Base-by-base conservation (phyloP, 164 flowering plant genomes). In the Cinnamomum chago region DNA sequence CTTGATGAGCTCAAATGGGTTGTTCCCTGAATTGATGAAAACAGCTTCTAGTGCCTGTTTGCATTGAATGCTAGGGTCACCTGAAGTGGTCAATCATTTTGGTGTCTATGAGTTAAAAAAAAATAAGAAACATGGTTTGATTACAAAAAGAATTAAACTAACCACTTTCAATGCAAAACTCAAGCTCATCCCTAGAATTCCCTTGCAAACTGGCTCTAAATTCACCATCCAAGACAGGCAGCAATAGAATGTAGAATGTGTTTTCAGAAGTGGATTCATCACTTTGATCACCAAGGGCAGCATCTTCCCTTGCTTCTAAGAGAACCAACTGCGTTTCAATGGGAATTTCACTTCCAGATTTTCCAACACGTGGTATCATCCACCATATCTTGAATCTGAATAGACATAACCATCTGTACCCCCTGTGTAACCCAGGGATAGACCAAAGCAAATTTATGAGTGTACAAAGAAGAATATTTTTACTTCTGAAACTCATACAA, bases 241-340 rank as follows among this genome's bases (percentile, higher is more conserved):
- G 73, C 27, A 91, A 50, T 14, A 93, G 81, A 71, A 88, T 72
- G 70, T 87, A 93, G 68, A 83, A 86, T 1, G 85, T 79, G 70
- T 78, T 71, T 24, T 67, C 84, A 28, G 67, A 24, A 23, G 62
- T 65, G 50, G 81, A 50, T 24, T 78, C 83, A 50, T 70, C 40
- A 40, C 67, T 62, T 50, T 74, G 81, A 40, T 81, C 85, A 72
- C 62, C 51, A 27, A 86, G 51, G 1, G 82, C 80, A 71, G 84
- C 83, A 65, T 80, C 85, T 77, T 87, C 85, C 73, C 72, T 83
- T 22, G 72, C 85, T 84, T 92, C 92, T 77, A 90, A 71, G 18
- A 92, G 86, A 35, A 93, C 83, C 86, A 93, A 73, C 80, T 93
- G 98, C 68, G 96, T 91, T 76, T 93, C 97, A 66, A 85, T 22